phyloP scores from a whole-genome alignment of 2,329 filamentous ascomycete species.

The Ilyonectria robusta region DNA sequence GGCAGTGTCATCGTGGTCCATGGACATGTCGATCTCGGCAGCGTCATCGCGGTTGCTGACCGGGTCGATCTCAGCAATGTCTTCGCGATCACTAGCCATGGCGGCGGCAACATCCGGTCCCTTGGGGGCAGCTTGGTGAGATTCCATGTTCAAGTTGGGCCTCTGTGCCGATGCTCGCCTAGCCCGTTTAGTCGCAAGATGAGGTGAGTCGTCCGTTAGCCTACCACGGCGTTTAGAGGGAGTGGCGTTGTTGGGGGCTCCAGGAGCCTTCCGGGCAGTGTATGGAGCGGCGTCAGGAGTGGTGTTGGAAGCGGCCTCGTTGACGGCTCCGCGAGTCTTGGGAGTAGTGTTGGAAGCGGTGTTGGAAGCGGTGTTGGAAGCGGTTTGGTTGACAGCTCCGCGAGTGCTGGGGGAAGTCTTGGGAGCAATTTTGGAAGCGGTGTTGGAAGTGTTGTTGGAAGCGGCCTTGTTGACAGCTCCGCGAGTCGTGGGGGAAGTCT shows the following conservation, averaged over 20 bases:
- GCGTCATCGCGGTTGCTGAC: not conserved
- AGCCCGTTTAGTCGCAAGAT: constrained; percentile 1
- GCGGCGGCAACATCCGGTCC: not conserved
- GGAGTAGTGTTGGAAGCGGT: too few relatives aligned
- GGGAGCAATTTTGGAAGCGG: too few relatives aligned
- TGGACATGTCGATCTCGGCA: too few relatives aligned
- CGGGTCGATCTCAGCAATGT: not conserved
- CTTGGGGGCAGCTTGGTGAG: constrained; percentile 10
- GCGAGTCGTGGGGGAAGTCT: not conserved
- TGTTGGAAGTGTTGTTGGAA: too few relatives aligned
- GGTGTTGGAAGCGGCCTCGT: too few relatives aligned
- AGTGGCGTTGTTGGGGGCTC: not conserved
- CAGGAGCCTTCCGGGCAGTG: too few relatives aligned
- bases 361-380: too few relatives aligned
- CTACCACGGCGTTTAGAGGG: not conserved
- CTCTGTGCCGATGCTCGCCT: not conserved
- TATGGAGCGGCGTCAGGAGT: too few relatives aligned
- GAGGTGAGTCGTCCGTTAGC: not conserved
- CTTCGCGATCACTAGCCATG: constrained; percentile 6
- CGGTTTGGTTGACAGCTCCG: too few relatives aligned
- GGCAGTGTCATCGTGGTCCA: not conserved
- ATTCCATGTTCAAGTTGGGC: constrained; percentile 1
- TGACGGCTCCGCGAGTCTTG: too few relatives aligned
- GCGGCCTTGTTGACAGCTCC: not conserved
- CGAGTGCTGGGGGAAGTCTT: too few relatives aligned